These are phyloP conservation scores for Suillus bovinus DNA, from an alignment of 768 basidiomycete genomes.

Conservation along the genomic window DNA sequence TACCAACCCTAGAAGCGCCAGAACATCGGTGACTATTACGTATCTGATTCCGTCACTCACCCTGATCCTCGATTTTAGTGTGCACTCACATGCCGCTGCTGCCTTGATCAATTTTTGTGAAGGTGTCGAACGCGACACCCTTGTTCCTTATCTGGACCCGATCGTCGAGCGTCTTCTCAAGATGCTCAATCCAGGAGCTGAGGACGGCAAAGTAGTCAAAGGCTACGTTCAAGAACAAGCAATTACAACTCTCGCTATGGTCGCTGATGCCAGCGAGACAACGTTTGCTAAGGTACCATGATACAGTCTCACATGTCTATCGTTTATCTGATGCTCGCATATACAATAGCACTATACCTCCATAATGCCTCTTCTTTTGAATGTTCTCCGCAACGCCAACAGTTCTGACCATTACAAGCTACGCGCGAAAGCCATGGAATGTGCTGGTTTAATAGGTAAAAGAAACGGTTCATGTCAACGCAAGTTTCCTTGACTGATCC, in stretches of 20 bases:
- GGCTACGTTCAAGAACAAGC: constrained; percentile 87
- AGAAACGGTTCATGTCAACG: background rate
- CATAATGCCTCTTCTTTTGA: constrained; percentile 81
- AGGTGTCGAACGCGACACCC: constrained; percentile 71
- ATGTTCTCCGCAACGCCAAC: constrained; percentile 72
- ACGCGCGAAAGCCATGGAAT: constrained; percentile 87
- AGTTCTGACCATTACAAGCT: constrained; percentile 66
- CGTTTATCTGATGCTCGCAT: constrained; percentile 11
- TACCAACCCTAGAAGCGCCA: constrained; percentile 72
- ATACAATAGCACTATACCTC: constrained; percentile 61
- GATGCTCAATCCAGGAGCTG: constrained; percentile 55
- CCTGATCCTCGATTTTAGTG: constrained; percentile 42
- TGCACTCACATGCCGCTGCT: constrained; percentile 84
- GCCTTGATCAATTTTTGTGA: constrained; percentile 92
- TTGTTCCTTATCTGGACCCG: constrained; percentile 76
- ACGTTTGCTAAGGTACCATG: constrained; percentile 70
- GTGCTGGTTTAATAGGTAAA: constrained; percentile 85
- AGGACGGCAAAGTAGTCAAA: constrained; percentile 40
- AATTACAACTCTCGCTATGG: constrained; percentile 86
- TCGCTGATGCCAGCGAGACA: constrained; percentile 80
- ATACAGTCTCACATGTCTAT: constrained; percentile 7
- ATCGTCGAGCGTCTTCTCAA: constrained; percentile 66
- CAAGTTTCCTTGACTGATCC: background rate
- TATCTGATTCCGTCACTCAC: background rate
- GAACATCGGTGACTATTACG: constrained; percentile 56